Evolutionary conservation across 2,329 filamentous ascomycete genomes (phyloP), one percentile per base, ranked within the genome.

Genomic region (Cordyceps fumosorosea): DNA sequence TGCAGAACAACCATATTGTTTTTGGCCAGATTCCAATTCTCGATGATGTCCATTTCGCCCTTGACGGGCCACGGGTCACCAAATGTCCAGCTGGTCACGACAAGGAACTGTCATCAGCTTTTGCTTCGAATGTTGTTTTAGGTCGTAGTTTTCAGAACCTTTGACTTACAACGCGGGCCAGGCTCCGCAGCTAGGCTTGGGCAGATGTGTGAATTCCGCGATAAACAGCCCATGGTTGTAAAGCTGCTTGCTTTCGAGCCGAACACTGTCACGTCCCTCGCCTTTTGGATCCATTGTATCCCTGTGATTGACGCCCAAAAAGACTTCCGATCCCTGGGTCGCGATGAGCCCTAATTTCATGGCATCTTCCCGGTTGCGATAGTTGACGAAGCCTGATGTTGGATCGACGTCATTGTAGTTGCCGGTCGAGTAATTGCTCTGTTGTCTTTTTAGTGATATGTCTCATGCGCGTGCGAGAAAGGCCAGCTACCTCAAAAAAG

Each of bases 171-270:
- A 78, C 75, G 88, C 86, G 6, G 88, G 88, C 88, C 88, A 91
- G 7, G 81, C 80, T 47, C 89, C 88, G 66, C 88, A 91, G 51
- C 78, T 76, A 4, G 81, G 78, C 54, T 76, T 78, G n/a, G 89
- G 88, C 75, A 91, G 84, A 67, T 90, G 86, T 5, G 76, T 77
- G 62, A 90, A 81, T 69, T 89, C 85, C 51, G 87, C 77, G 45
- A 91, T 83, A 66, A 91, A 80, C 32, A 91, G 81, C 6, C 86
- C 89, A 55, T 84, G 78, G 60, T 78, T 82, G 73, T 88, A 91
- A 3, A 74, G 71, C 42, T 80, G 78, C 62, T 80, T 84, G 69
- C 85, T 88, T 63, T 84, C 81, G 11, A 92, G 69, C n/a, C 89
- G 81, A 29, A 91, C 84, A 66, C 84, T 88, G 58, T 73, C 73